A percentile compares a stretch with the other conserved stretches of the same genome.
phyloP scores from a whole-genome alignment of 768 basidiomycete genomes.

The Suillus placidus region DNA sequence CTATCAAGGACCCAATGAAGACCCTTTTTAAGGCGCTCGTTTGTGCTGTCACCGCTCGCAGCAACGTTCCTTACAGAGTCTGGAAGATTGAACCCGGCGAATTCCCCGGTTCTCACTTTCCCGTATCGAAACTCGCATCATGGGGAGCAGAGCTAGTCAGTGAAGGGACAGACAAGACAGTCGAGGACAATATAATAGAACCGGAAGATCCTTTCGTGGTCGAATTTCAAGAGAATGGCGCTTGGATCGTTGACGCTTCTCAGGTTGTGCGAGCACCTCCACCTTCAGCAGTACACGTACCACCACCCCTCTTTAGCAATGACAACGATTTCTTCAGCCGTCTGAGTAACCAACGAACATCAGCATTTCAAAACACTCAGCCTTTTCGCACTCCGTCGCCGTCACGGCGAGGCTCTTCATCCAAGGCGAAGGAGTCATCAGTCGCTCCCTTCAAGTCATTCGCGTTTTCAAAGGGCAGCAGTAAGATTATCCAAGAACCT shows the following conservation, averaged over 20 bases:
- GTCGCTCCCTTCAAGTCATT: slow-evolving; percentile 35
- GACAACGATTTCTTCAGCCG: slow-evolving; percentile 59
- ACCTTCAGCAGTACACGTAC: slow-evolving; percentile 25
- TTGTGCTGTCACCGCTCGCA: slow-evolving; percentile 36
- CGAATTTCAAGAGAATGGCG: slow-evolving; percentile 64
- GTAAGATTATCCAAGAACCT: slow-evolving; percentile 50
- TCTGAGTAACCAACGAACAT: slow-evolving; percentile 33
- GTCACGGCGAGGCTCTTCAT: slow-evolving; percentile 22
- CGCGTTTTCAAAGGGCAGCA: slow-evolving; percentile 37
- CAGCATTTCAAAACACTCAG: slow-evolving; percentile 25
- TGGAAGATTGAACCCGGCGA: slow-evolving; percentile 59
- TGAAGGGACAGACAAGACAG: slow-evolving; percentile 44
- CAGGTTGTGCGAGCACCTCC: slow-evolving; percentile 10
- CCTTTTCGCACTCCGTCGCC: slow-evolving; percentile 26
- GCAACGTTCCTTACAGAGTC: slow-evolving; percentile 51
- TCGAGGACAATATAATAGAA: slow-evolving; percentile 62
- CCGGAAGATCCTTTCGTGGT: slow-evolving; percentile 73
- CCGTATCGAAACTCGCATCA: slow-evolving; percentile 27
- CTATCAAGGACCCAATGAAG: slow-evolving; percentile 52
- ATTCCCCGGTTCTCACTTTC: slow-evolving; percentile 32
- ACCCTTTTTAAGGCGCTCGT: slow-evolving; percentile 46
- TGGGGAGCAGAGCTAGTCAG: slow-evolving; percentile 46
- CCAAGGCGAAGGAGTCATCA: slow-evolving; percentile 30
- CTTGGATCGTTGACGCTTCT: slow-evolving; percentile 56
- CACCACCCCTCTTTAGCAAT: slow-evolving; percentile 56